Conservation (phyloP, 2,329 filamentous ascomycete genomes). For the Cordyceps pruinosa region DNA sequence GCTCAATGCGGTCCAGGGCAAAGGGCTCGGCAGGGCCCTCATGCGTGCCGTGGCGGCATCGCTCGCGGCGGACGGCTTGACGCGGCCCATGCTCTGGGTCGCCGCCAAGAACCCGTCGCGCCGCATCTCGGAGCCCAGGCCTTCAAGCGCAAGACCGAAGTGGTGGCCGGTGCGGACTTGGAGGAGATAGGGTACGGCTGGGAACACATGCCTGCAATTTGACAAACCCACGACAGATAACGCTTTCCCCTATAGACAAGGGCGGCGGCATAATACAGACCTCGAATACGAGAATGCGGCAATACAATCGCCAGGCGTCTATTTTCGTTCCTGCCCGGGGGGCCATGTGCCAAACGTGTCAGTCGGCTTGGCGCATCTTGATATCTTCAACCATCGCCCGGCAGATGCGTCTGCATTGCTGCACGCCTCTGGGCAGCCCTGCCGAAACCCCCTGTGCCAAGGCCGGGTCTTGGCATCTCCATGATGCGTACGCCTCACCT, state of each 20-base stretch:
- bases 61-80: neutral
- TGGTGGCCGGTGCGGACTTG: neutral
- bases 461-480: neutral
- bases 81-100: slow-evolving; percentile 8
- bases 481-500: neutral
- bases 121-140: slow-evolving; percentile 2
- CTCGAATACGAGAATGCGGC: neutral
- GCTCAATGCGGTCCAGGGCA: neutral
- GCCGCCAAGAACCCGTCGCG: neutral
- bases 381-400: neutral
- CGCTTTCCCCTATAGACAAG: neutral
- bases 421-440: neutral
- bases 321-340: neutral
- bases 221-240: neutral
- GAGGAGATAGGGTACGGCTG: neutral
- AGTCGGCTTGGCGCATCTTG: neutral
- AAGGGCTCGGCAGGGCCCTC: neutral
- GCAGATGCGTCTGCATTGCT: neutral
- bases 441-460: too few relatives aligned
- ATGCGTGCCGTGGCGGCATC: neutral
- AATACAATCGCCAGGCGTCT: neutral
- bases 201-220: neutral
- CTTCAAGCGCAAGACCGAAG: neutral
- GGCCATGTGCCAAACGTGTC: neutral
- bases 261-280: neutral